Percentiles rank a stretch among this genome's conserved stretches.
phyloP scores from a whole-genome alignment of 352 stramenopile species.

The Globisporangium alternatum region DNA sequence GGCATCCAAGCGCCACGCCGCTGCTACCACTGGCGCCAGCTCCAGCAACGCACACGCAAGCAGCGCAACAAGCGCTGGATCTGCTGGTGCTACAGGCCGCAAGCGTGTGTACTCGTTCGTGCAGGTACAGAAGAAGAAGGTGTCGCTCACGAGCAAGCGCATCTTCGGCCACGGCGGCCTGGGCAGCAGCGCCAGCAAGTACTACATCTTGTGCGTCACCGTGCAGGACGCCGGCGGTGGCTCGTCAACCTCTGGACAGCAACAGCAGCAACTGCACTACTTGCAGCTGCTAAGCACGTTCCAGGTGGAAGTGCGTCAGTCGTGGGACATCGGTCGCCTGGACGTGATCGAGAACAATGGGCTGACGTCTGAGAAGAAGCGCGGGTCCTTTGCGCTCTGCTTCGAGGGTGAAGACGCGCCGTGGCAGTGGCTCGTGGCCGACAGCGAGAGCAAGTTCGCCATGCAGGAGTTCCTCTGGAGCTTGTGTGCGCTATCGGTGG shows the following conservation, averaged over 20 bases:
- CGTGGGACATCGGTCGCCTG: constrained; percentile 53
- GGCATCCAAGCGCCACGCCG: constrained; percentile 23
- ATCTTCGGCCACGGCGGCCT: constrained; percentile 34
- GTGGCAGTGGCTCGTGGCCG: constrained; percentile 61
- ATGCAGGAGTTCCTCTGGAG: constrained; percentile 81
- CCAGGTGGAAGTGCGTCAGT: constrained; percentile 58
- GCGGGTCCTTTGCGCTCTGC: constrained; percentile 51
- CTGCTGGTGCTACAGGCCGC: constrained; percentile 12
- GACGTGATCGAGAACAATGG: constrained; percentile 62
- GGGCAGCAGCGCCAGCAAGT: constrained; percentile 32
- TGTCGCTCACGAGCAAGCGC: constrained; percentile 46
- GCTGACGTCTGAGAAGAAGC: constrained; percentile 43
- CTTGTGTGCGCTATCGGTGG: constrained; percentile 48
- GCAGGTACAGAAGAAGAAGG: constrained; percentile 65
- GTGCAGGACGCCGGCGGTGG: constrained; percentile 33
- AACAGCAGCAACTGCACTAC: constrained; percentile 45
- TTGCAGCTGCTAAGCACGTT: constrained; percentile 64
- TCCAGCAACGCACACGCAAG: background rate
- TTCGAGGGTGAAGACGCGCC: constrained; percentile 44
- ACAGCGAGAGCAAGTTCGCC: constrained; percentile 37
- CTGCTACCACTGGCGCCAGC: constrained; percentile 1
- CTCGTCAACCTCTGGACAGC: background rate
- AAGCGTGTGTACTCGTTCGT: constrained; percentile 59
- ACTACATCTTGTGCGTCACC: constrained; percentile 69
- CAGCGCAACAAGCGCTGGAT: background rate